phyloP scores from a whole-genome alignment of 192 early-diverging fungal genomes.

The Mortierella alpina region DNA sequence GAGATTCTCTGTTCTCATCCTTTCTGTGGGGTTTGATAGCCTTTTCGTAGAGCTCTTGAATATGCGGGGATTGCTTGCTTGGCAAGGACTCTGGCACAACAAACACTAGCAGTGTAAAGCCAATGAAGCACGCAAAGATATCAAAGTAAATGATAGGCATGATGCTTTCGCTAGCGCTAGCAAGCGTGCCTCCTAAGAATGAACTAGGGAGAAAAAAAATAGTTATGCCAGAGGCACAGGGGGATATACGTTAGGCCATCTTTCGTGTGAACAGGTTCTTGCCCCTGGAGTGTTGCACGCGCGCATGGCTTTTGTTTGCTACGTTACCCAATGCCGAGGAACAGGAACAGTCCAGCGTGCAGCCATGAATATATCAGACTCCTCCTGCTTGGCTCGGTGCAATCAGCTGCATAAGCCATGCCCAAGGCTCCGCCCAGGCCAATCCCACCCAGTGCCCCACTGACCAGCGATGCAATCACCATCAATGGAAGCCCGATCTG shows the following conservation, averaged over 20 bases:
- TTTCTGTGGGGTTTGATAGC: conserved; percentile 6
- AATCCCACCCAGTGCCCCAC: conserved; percentile 24
- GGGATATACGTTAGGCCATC: neutral
- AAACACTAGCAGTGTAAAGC: conserved; percentile 1
- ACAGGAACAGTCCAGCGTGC: conserved; percentile 30
- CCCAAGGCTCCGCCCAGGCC: conserved; percentile 18
- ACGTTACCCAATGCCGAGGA: conserved; percentile 26
- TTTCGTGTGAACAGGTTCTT: too few relatives aligned
- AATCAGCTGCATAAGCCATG: conserved; percentile 44
- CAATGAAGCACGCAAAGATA: neutral
- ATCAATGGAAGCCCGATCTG: conserved; percentile 31
- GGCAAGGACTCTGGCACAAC: conserved; percentile 39
- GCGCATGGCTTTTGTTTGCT: too few relatives aligned
- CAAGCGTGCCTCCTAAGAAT: conserved; percentile 10
- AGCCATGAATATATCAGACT: conserved; percentile 35
- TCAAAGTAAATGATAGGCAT: conserved; percentile 30
- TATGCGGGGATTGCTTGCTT: conserved; percentile 20
- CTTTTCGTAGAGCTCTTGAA: conserved; percentile 31
- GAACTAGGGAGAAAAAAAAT: conserved; percentile 12
- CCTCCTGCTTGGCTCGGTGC: conserved; percentile 20
- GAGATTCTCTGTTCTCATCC: neutral
- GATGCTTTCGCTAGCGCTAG: neutral
- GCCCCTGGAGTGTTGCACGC: too few relatives aligned
- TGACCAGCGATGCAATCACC: neutral
- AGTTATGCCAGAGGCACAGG: neutral